These are phyloP conservation scores for Penicillium odoratum DNA, from an alignment of 495 filamentous ascomycete species.

Conservation along the genomic window DNA sequence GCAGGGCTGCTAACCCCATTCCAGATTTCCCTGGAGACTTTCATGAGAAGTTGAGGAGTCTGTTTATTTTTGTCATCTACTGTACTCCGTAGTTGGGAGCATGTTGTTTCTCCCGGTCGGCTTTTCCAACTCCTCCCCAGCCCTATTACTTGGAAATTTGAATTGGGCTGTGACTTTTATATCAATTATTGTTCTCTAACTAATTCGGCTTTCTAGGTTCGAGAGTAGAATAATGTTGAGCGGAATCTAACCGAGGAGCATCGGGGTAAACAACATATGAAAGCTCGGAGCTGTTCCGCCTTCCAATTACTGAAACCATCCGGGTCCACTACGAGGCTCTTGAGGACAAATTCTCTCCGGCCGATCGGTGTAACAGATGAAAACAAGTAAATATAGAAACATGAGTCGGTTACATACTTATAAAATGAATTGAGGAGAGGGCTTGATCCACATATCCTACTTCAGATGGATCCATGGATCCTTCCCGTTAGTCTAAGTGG, in stretches of 20 bases:
- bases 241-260: constrained; percentile 2
- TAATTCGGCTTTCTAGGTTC: too few relatives aligned
- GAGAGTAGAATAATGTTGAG: too few relatives aligned
- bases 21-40: neutral
- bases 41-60: too few relatives aligned
- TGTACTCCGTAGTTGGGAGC: neutral
- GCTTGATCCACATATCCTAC: neutral
- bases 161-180: neutral
- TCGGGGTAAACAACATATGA: neutral
- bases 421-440: neutral
- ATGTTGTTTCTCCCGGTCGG: neutral
- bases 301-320: neutral
- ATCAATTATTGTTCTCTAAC: too few relatives aligned
- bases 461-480: neutral
- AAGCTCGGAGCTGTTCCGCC: neutral
- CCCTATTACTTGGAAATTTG: neutral
- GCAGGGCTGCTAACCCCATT: neutral
- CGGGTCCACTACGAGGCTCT: constrained; percentile 21
- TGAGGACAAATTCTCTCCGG: constrained; percentile 8
- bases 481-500: neutral
- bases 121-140: neutral
- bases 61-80: neutral
- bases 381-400: neutral
- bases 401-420: neutral
- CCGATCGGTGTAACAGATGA: constrained; percentile 13